phyloP scores from a whole-genome alignment of 2,329 filamentous ascomycete species.

The Tolypocladium tropicale region DNA sequence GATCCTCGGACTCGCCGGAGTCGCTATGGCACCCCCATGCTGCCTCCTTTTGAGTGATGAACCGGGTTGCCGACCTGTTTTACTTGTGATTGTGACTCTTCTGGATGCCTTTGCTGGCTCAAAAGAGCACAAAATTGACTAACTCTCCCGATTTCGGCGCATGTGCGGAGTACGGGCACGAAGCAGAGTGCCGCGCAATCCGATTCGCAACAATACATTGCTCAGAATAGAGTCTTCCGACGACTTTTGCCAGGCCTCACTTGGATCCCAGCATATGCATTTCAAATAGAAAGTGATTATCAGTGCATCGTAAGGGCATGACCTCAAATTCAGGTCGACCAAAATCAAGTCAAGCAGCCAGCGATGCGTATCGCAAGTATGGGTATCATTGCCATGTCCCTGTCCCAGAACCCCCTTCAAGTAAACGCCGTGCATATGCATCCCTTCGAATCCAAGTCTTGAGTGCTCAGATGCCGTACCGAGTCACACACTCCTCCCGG shows the following conservation, averaged over 20 bases:
- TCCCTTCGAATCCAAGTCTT: not conserved
- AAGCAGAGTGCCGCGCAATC: not conserved
- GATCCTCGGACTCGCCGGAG: conserved; percentile 12
- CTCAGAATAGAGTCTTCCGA: not conserved
- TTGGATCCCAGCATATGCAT: not conserved
- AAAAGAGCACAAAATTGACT: no score
- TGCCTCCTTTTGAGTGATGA: not conserved
- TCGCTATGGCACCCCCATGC: not conserved
- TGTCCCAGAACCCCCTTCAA: conserved; percentile 6
- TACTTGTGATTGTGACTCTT: no score
- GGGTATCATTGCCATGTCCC: conserved; percentile 7
- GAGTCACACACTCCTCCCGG: conserved; percentile 58
- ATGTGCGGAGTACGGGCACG: no score
- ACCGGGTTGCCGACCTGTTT: no score
- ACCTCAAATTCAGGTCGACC: not conserved
- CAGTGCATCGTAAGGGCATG: no score
- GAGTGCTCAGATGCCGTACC: conserved; percentile 42
- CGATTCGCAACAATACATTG: not conserved
- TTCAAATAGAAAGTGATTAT: not conserved
- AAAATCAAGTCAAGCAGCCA: not conserved
- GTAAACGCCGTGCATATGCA: conserved; percentile 2
- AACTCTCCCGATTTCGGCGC: not conserved
- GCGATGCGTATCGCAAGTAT: not conserved
- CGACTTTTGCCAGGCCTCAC: not conserved
- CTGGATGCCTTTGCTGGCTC: no score